Percentiles rank a stretch among this genome's conserved stretches.
Conservation (phyloP, 148 eudicot species). For the Camellia lanceoleosa region DNA sequence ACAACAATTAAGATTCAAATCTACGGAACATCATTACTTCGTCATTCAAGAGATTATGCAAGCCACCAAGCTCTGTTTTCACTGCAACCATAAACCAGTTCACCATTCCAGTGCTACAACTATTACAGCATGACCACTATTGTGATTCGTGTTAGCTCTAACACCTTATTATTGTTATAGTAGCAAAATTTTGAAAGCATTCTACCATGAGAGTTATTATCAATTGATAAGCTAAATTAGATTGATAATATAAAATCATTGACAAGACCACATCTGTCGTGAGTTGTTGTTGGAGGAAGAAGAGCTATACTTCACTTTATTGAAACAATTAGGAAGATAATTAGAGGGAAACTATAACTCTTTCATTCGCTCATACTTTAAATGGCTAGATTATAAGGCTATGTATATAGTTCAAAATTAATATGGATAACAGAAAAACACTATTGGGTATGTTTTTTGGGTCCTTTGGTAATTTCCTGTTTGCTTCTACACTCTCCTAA, state of each 20-base stretch:
- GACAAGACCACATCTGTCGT: neutral
- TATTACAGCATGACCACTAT: too few relatives aligned
- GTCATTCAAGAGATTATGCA: neutral
- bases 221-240: neutral
- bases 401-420: too few relatives aligned
- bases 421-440: too few relatives aligned
- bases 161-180: neutral
- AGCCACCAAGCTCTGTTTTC: neutral
- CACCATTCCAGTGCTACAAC: neutral
- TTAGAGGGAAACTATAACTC: too few relatives aligned
- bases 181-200: neutral
- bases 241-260: neutral
- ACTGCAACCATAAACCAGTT: neutral
- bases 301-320: too few relatives aligned
- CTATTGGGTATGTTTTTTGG: too few relatives aligned
- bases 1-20: neutral
- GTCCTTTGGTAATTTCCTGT: too few relatives aligned
- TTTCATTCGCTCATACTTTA: too few relatives aligned
- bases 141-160: neutral
- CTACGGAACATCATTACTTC: neutral
- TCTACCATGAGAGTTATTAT: neutral
- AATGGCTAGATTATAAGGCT: too few relatives aligned
- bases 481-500: too few relatives aligned
- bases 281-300: neutral
- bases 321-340: too few relatives aligned